Percentiles rank a stretch among this genome's conserved stretches.
Conservation (phyloP, 2,329 filamentous ascomycete species). For the Fusarium sp. region DNA sequence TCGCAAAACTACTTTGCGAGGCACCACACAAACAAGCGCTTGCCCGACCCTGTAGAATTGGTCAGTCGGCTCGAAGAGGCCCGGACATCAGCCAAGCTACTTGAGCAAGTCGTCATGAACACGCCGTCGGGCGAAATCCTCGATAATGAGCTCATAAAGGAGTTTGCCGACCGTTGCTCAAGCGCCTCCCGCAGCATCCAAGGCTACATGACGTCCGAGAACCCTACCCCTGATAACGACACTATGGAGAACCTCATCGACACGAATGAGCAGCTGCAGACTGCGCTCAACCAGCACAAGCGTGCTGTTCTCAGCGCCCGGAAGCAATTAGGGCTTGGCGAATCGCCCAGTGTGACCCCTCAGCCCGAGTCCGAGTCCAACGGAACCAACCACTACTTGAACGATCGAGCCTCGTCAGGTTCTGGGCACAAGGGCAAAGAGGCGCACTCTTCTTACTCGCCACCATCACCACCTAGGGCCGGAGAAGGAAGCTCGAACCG, state of each 20-base stretch:
- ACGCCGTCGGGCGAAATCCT: slow-evolving; percentile 80
- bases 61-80: slow-evolving; percentile 88
- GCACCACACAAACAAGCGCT: slow-evolving; percentile 56
- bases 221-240: slow-evolving; percentile 87
- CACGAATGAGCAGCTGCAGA: slow-evolving; percentile 89
- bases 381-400: slow-evolving; percentile 44
- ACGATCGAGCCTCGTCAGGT: slow-evolving; percentile 13
- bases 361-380: slow-evolving; percentile 37
- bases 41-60: slow-evolving; percentile 79
- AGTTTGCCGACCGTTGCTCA: slow-evolving; percentile 88
- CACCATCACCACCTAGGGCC: slow-evolving; percentile 39
- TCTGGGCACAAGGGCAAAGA: slow-evolving; percentile 48
- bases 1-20: slow-evolving; percentile 68
- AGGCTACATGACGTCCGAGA: slow-evolving; percentile 80
- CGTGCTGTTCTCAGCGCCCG: slow-evolving; percentile 74
- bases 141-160: slow-evolving; percentile 86
- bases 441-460: slow-evolving; percentile 41
- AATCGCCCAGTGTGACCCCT: slow-evolving; percentile 43
- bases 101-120: slow-evolving; percentile 90
- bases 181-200: slow-evolving; percentile 84
- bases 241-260: slow-evolving; percentile 94
- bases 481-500: slow-evolving; percentile 42
- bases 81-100: slow-evolving; percentile 85
- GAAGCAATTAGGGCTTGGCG: slow-evolving; percentile 59
- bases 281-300: slow-evolving; percentile 84